Conservation (phyloP, 2,329 filamentous ascomycete genomes). For the Gremmenia infestans region DNA sequence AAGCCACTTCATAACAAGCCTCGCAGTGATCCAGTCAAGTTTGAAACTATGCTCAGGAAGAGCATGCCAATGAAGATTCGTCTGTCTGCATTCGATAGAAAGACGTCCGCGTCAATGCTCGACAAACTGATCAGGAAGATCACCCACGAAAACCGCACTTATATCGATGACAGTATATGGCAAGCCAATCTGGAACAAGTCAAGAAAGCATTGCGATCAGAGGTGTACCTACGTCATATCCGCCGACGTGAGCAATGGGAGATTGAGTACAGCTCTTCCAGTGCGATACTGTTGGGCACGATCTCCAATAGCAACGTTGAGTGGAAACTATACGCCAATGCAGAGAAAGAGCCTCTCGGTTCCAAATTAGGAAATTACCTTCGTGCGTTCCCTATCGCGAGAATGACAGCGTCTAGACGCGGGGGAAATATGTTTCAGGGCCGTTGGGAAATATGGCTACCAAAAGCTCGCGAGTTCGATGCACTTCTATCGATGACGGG, state of each 20-base stretch:
- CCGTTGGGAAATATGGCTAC: conserved; percentile 40
- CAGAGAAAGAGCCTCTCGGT: conserved; percentile 31
- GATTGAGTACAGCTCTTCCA: conserved; percentile 36
- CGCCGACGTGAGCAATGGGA: conserved; percentile 37
- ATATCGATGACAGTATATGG: conserved; percentile 28
- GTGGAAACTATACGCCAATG: conserved; percentile 44
- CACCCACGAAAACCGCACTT: conserved; percentile 1
- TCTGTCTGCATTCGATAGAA: conserved; percentile 27
- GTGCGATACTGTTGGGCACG: conserved; percentile 37
- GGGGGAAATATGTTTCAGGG: conserved; percentile 33
- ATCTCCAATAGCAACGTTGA: conserved; percentile 31
- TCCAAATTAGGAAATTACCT: conserved; percentile 35
- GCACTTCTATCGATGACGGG: conserved; percentile 35
- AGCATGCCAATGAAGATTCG: conserved; percentile 38
- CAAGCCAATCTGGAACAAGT: conserved; percentile 32
- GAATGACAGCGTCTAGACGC: conserved; percentile 35
- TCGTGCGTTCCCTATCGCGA: conserved; percentile 42
- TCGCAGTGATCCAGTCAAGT: conserved; percentile 38
- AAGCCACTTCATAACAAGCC: conserved; percentile 2
- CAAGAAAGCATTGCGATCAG: conserved; percentile 28
- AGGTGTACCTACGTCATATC: conserved; percentile 32
- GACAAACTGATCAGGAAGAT: too few species aligned
- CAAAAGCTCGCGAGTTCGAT: conserved; percentile 32
- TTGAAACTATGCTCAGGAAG: conserved; percentile 39
- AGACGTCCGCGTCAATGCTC: neutral